Evolutionary conservation across 1,284 basidiomycete species (phyloP), one percentile per base, ranked within the genome.

Genomic region (Neolentinus lepideus): DNA sequence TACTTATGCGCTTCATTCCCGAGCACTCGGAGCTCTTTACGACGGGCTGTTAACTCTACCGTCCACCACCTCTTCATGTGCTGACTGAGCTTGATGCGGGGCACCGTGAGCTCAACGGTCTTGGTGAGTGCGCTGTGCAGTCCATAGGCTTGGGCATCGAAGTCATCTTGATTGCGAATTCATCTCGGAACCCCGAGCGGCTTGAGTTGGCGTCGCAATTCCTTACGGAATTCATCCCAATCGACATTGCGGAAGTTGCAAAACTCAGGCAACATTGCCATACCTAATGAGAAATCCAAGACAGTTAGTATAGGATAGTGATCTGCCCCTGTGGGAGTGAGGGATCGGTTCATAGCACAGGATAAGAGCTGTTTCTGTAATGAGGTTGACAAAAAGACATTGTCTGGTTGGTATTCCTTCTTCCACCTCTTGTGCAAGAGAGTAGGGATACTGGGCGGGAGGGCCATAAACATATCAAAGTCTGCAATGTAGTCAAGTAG

Each of bases 341-440:
- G 29, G 0, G 59, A 56, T 0, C 61, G 63, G 1, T 35, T 1
- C 0, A 58, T 58, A 9, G 53, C 24, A 55, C 69, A 72, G 0
- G 52, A 36, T 3, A 59, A 45, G 10, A 73, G 51, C 1, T 22
- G 8, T 1, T 66, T 59, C 0, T 52, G 24, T 0, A 67, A 51
- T 2, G 36, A 33, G 0, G 22, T 22, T 0, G 64, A 58, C 52
- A 57, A 53, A 45, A 71, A 75, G 26, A 74, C 64, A 53, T 74
- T 72, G 60, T 74, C 71, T 0, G 69, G 67, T 0, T 66, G 51
- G 0, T 70, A 72, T 52, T 58, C 60, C 51, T 69, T 71, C 24
- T 65, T 63, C 0, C 66, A 64, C 21, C 56, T 51, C 0, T 56
- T 45, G 0, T 64, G 60, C 14, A 65, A 52, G 0, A 72, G 64